A percentile compares a stretch with the other conserved stretches of the same genome.
phyloP scores from a whole-genome alignment of 148 eudicot genomes.

The Silene conica region DNA sequence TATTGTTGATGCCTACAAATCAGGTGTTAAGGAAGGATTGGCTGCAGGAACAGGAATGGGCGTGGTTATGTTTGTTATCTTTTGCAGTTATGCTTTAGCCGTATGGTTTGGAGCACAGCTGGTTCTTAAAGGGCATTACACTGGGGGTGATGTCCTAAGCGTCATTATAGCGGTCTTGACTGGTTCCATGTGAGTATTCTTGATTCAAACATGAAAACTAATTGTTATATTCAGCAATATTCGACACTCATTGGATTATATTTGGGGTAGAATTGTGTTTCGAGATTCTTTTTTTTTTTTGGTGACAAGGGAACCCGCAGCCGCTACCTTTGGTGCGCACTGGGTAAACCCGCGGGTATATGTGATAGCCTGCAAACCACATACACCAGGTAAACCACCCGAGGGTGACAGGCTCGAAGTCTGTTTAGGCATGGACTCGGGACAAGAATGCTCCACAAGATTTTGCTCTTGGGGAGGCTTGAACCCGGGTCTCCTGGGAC shows the following conservation, averaged over 20 bases:
- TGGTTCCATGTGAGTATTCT: constrained; percentile 58
- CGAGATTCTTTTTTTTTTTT: constrained; percentile 55
- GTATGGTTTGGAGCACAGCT: constrained; percentile 64
- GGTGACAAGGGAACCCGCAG: too few species aligned
- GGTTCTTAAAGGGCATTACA: constrained; percentile 46
- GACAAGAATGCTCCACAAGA: too few species aligned
- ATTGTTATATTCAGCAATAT: too few species aligned
- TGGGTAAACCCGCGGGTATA: too few species aligned
- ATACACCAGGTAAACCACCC: too few species aligned
- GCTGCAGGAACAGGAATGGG: constrained; percentile 56
- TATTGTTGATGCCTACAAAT: constrained; percentile 41
- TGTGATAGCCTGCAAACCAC: too few species aligned
- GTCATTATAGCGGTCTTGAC: constrained; percentile 52
- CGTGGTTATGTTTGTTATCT: constrained; percentile 30
- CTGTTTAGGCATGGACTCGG: too few species aligned
- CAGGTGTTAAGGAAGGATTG: constrained; percentile 47
- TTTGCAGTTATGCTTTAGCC: constrained; percentile 50
- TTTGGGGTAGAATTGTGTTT: constrained; percentile 51
- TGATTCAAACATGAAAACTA: neutral
- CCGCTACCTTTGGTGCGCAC: too few species aligned
- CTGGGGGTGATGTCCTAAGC: constrained; percentile 51
- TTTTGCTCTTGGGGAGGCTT: too few species aligned
- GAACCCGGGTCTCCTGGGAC: too few species aligned
- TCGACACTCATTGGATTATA: too few species aligned
- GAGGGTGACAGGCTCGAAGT: too few species aligned